Evolutionary conservation across 768 basidiomycete species (phyloP), one percentile per base, ranked within the genome.

Genomic region (Trametes sanguinea): DNA sequence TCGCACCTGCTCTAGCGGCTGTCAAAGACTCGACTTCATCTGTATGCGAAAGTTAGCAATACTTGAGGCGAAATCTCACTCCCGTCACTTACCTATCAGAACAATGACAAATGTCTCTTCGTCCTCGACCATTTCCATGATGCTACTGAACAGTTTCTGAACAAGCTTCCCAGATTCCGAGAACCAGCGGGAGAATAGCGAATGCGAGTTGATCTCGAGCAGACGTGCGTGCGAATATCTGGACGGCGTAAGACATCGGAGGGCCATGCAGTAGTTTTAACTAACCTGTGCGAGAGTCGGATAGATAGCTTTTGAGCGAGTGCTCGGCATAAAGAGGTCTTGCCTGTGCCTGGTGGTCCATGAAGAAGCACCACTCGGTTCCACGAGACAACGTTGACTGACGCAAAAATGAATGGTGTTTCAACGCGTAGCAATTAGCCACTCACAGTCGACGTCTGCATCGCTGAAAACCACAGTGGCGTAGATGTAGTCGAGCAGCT

Each of bases 151-250:
- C 16, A 99, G 79, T 50, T 90, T 85, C 70, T 98, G 96, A 1
- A 99, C 97, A 32, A 99, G 85, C 74, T 99, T 99, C 14, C 97
- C 97, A 0, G 95, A 97, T 72, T 99, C 97, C 0, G 95, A 98
- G 76, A 98, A 99, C 96, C 97, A 99, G 68, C 95, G 92, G 14
- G 94, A 95, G 73, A 99, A 98, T 14, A 99, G 82, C 2, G 95
- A 98, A 76, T 98, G 97, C 0, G 97, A 95, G 72, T 98, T 98
- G 70, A 99, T 97, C 74, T 99, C 97, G 47, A 99, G 83, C 10
- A 99, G 79, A 48, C 94, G 90, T 39, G 93, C 85, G 74, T 91
- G 83, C 0, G 89, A 79, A 72, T 97, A 99, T 30, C 95, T 96
- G 67, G 22, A 40, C 45, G 29, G 47, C 39, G 11, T 27, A 13